Conservation (phyloP, 768 basidiomycete species). For the Dioszegia crocea region DNA sequence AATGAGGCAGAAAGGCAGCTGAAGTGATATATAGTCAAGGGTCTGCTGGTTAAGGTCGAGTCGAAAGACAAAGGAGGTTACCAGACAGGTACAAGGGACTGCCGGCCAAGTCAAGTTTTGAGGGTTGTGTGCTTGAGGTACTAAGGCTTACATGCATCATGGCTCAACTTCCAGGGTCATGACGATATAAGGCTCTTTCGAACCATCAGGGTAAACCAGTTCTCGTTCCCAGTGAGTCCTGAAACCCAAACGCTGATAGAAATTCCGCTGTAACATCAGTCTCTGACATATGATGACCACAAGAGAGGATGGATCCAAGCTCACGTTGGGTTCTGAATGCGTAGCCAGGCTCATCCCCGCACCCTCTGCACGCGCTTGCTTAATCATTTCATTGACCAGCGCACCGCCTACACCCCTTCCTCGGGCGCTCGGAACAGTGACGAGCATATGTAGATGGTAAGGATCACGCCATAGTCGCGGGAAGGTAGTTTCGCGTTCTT, state of each 20-base stretch:
- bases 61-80: no score
- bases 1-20: no score
- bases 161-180: neutral
- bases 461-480: slow-evolving; percentile 1
- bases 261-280: neutral
- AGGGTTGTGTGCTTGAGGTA: neutral
- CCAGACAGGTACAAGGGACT: no score
- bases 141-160: neutral
- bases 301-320: no score
- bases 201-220: neutral
- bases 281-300: no score
- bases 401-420: neutral
- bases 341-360: slow-evolving; percentile 1
- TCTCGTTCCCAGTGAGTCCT: neutral
- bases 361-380: neutral
- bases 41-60: no score
- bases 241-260: slow-evolving; percentile 1
- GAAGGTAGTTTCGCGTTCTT: neutral
- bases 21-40: no score
- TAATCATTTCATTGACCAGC: neutral
- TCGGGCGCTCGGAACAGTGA: neutral
- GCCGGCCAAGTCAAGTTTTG: no score
- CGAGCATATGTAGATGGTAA: slow-evolving; percentile 5
- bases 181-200: slow-evolving; percentile 4
- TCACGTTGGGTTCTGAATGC: neutral